A percentile compares a stretch with the other conserved stretches of the same genome.
phyloP scores from a whole-genome alignment of 768 basidiomycete genomes.

The Exidia glandulosa region DNA sequence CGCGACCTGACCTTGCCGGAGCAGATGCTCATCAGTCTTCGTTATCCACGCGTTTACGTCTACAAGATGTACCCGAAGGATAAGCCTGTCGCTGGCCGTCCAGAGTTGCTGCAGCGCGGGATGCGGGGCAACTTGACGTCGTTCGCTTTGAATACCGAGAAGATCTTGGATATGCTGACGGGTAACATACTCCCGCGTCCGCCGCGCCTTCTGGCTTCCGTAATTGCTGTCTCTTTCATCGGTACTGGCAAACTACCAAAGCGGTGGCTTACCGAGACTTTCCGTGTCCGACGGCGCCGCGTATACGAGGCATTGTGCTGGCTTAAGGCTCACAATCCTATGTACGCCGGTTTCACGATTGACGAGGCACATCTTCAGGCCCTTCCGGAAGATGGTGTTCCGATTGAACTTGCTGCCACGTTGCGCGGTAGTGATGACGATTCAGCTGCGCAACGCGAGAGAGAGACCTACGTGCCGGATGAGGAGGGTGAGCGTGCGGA shows the following conservation, averaged over 20 bases:
- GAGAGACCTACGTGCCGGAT: slow-evolving; percentile 20
- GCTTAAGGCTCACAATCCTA: slow-evolving; percentile 25
- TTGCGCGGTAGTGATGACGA: slow-evolving; percentile 12
- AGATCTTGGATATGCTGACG: slow-evolving; percentile 21
- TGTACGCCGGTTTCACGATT: slow-evolving; percentile 20
- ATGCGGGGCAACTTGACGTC: slow-evolving; percentile 27
- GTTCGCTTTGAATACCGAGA: slow-evolving; percentile 17
- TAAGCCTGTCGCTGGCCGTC: not conserved
- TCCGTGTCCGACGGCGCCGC: slow-evolving; percentile 19
- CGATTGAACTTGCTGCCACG: slow-evolving; percentile 14
- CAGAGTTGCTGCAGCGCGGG: slow-evolving; percentile 12
- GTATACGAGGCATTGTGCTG: slow-evolving; percentile 24
- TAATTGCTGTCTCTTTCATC: slow-evolving; percentile 26
- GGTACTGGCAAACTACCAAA: slow-evolving; percentile 19
- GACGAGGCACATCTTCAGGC: slow-evolving; percentile 5
- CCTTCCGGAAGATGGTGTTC: slow-evolving; percentile 25
- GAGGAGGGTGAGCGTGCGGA: slow-evolving; percentile 1
- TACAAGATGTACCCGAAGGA: slow-evolving; percentile 28
- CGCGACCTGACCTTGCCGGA: slow-evolving; percentile 24
- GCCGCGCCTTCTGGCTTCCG: slow-evolving; percentile 16
- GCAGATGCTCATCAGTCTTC: slow-evolving; percentile 22
- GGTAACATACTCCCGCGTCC: slow-evolving; percentile 25
- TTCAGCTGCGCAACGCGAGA: slow-evolving; percentile 14
- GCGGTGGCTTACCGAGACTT: slow-evolving; percentile 16
- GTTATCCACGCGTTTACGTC: slow-evolving; percentile 22